Base-by-base conservation (phyloP, 306 rosid genomes). In the Canavalia ensiformis region DNA sequence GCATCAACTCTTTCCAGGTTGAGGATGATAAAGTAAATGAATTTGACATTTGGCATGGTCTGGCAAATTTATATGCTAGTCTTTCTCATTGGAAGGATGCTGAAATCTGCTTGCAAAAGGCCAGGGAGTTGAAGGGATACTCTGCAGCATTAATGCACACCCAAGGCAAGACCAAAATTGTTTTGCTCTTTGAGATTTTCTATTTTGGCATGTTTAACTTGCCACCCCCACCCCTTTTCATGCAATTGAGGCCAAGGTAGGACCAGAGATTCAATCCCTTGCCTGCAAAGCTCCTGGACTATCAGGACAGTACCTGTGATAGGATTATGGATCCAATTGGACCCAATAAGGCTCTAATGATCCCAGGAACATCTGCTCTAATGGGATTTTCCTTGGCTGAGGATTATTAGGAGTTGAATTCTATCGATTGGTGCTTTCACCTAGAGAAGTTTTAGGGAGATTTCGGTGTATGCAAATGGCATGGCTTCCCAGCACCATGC, bases 41-140 rank as follows among this genome's bases (percentile, higher is more conserved):
- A 74, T 85, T 86, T 76, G 98, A 96, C 33, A 91, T 93, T 84
- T 96, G 99, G 99, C 95, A 93, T 56, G 99, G 96, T 80, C 89
- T 96, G 59, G 92, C 98, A 80, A 88, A 86, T 81, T 88, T 96
- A 67, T 96, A 96, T 85, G 90, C 97, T 41, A 93, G 94, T 74
- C 98, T 96, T 81, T 92, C 97, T 68, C 91, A 83, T 80, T 96
- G 96, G 98, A 92, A 88, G 79, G 99, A 96, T 85, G 97, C 97
- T 63, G 98, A 91, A 87, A 81, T 93, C 81, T 96, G 99, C 84
- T 85, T 96, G 90, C 88, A 87, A 8, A 96, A 93, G 88, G 97
- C 93, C 80, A 88, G 84, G 65, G 97, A 90, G 73, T 83, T 93
- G 74, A 92, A 90, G 84, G 75, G 54, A 71, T 88, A 84, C 79